Evolutionary conservation across 768 basidiomycete species (phyloP), one percentile per base, ranked within the genome.

Genomic region (Scleroderma citrinum): DNA sequence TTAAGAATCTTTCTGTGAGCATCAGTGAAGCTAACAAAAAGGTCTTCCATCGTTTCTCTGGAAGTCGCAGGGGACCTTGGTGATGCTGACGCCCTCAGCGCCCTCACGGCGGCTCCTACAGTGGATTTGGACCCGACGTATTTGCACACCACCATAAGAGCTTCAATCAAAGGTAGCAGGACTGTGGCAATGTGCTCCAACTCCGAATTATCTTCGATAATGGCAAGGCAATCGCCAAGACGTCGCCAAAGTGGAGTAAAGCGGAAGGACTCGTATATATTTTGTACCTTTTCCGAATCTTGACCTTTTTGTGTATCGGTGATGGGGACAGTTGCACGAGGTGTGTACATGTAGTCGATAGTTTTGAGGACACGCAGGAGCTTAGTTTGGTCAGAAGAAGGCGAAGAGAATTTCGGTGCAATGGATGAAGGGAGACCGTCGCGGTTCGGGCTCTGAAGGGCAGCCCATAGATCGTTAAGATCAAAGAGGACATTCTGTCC

Each of bases 131-230:
- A 73, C 7, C 87, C 87, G 24, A 88, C 89, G 64, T 94, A 91
- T 67, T 96, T 96, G 79, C 92, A 96, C 34, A 99, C 92, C 1
- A 99, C 93, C 95, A 99, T 97, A 52, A 99, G 71, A 2, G 94
- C 81, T 66, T 99, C 96, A 51, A 99, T 96, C 41, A 97, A 75
- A 11, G 96, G 96, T 29, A 99, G 73, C 2, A 99, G 74, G 13
- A 97, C 91, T 2, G 89, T 94, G 4, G 92, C 92, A 43, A 95
- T 82, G 62, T 96, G 88, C 49, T 90, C 88, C 37, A 83, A 81
- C 53, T 88, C 83, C 0, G 85, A 72, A 50, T 83, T 82, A 53
- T 85, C 82, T 60, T 92, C 90, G 51, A 98, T 84, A 46, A 85
- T 72, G 2, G 80, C 80, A 35, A 99, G 75, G 60, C 94, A 95